These are phyloP conservation scores for Blastobotrys persicus DNA, from an alignment of 1,139 yeast genomes.

Conservation along the genomic window DNA sequence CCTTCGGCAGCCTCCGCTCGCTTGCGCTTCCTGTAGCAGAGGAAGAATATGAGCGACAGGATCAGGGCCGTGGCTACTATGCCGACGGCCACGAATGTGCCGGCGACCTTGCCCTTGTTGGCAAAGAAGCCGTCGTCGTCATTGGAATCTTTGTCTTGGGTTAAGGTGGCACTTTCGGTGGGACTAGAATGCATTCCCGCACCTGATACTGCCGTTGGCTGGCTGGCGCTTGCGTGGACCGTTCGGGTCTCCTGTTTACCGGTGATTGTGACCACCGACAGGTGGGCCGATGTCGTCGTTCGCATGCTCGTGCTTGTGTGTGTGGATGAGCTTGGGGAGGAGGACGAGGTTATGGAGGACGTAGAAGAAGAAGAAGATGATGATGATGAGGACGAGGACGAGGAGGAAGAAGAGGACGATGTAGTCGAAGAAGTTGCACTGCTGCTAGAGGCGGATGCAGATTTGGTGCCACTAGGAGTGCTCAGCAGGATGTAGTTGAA, in stretches of 20 bases:
- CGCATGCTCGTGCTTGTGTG: constrained; percentile 7
- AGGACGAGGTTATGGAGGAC: constrained; percentile 18
- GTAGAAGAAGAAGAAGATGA: constrained; percentile 19
- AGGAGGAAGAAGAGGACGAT: constrained; percentile 14
- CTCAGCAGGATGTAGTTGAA: constrained; percentile 46
- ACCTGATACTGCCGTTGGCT: constrained; percentile 17
- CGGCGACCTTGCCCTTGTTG: constrained; percentile 66
- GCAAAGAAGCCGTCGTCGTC: constrained; percentile 44
- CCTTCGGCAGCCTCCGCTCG: constrained; percentile 24
- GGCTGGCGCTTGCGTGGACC: constrained; percentile 16
- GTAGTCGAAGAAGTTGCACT: constrained; percentile 14
- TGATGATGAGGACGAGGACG: constrained; percentile 19
- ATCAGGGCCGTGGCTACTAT: constrained; percentile 48
- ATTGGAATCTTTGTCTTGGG: constrained; percentile 24
- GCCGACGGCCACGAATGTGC: constrained; percentile 69
- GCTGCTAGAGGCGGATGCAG: constrained; percentile 28
- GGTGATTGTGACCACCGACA: constrained; percentile 28
- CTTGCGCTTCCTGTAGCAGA: constrained; percentile 27
- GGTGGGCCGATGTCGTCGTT: constrained; percentile 9
- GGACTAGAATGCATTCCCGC: constrained; percentile 9
- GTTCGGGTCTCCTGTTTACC: constrained; percentile 24
- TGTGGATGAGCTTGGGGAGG: constrained; percentile 14
- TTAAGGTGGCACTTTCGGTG: constrained; percentile 23
- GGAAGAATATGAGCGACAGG: constrained; percentile 31
- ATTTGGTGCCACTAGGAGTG: constrained; percentile 36